These are phyloP conservation scores for Protostelium mycophagum DNA, from an alignment of 78 protist species.

Conservation along the genomic window DNA sequence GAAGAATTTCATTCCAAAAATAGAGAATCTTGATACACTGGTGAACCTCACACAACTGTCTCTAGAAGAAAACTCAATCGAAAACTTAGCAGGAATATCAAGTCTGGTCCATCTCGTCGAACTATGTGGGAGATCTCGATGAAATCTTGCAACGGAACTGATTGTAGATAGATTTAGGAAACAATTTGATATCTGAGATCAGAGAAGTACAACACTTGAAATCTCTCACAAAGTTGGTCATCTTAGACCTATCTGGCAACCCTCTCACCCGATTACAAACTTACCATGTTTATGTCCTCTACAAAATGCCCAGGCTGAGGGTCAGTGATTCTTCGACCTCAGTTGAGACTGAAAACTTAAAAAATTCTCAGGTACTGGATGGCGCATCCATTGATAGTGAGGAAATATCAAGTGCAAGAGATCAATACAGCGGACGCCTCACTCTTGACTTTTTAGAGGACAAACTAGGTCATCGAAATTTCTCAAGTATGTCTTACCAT, in stretches of 20 bases:
- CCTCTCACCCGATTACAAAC: neutral
- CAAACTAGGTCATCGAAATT: neutral
- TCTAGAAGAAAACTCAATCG: neutral
- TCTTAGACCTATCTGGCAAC: neutral
- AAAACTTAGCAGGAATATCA: neutral
- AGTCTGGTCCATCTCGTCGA: neutral
- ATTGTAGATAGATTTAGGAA: neutral
- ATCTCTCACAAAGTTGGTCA: neutral
- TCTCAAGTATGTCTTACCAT: neutral
- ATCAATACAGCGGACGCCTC: neutral
- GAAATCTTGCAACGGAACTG: neutral
- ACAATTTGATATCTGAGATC: neutral
- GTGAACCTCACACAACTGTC: neutral
- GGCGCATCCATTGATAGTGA: neutral
- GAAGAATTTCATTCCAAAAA: neutral
- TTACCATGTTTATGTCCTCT: neutral
- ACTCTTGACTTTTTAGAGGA: neutral
- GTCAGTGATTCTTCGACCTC: too few relatives aligned
- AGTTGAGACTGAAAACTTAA: neutral
- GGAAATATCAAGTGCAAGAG: neutral
- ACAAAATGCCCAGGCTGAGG: neutral
- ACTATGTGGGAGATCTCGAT: neutral
- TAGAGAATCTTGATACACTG: neutral
- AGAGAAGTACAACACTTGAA: neutral
- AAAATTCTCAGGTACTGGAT: neutral